A percentile compares a stretch with the other conserved stretches of the same genome.
These are phyloP conservation scores for Cryphonectria carpinicola DNA, from an alignment of 2,329 filamentous ascomycete species.

Conservation along the genomic window DNA sequence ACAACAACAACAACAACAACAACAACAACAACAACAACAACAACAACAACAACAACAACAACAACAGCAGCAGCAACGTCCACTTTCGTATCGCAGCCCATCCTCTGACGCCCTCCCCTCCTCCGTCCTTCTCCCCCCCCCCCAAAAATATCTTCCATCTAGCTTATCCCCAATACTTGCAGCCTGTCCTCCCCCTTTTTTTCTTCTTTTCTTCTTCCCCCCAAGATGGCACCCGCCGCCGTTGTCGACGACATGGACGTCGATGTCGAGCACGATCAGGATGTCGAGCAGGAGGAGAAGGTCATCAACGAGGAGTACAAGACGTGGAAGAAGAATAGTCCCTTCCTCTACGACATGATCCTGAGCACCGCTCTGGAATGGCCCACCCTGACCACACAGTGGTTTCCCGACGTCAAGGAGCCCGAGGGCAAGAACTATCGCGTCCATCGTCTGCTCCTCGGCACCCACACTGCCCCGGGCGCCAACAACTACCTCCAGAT, in stretches of 20 bases:
- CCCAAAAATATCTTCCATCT: neutral
- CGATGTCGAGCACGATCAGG: constrained; percentile 64
- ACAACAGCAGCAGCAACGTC: neutral
- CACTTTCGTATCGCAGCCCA: neutral
- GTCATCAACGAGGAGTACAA: constrained; percentile 99
- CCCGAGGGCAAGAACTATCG: constrained; percentile 85
- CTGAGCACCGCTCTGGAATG: constrained; percentile 92
- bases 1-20: neutral
- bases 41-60: neutral
- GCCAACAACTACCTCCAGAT: constrained; percentile 93
- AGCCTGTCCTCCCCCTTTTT: neutral
- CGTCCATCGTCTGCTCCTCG: constrained; percentile 86
- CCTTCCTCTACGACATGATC: constrained; percentile 98
- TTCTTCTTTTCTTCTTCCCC: no score
- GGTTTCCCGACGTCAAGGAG: constrained; percentile 94
- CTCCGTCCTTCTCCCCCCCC: neutral
- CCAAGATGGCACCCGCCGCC: constrained; percentile 51
- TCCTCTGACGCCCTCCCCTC: neutral
- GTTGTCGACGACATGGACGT: constrained; percentile 56
- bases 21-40: neutral
- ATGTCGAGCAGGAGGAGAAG: constrained; percentile 73
- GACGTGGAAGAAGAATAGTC: constrained; percentile 99
- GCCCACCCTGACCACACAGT: constrained; percentile 96
- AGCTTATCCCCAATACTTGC: neutral
- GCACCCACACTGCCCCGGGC: constrained; percentile 89